A percentile compares a stretch with the other conserved stretches of the same genome.
Conservation (phyloP, 1,284 basidiomycete species). For the Irpex sp. region DNA sequence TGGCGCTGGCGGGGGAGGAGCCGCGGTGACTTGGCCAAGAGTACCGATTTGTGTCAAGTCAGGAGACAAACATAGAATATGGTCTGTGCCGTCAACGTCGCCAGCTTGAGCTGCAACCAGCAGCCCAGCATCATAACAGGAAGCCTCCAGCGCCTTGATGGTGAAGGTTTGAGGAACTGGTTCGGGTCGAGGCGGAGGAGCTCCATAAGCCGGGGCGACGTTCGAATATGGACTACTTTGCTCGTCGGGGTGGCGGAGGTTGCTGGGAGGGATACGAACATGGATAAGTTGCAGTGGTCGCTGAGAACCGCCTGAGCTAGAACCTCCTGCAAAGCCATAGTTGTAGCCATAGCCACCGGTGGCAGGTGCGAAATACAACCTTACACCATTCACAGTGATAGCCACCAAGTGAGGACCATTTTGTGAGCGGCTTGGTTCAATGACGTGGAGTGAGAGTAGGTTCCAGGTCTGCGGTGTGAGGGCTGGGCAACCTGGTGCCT, state of each 20-base stretch:
- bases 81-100: constrained; percentile 71
- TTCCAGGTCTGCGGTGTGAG: constrained; percentile 66
- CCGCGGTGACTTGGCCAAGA: constrained; percentile 52
- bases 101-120: constrained; percentile 66
- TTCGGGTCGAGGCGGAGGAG: constrained; percentile 40
- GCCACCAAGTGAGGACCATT: constrained; percentile 74
- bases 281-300: constrained; percentile 67
- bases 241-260: constrained; percentile 74
- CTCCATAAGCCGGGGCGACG: constrained; percentile 37
- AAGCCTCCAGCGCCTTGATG: constrained; percentile 49
- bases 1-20: constrained; percentile 32
- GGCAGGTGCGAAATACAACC: constrained; percentile 74
- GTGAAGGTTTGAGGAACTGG: constrained; percentile 49
- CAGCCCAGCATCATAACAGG: constrained; percentile 63
- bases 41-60: constrained; percentile 69
- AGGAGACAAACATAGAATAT: constrained; percentile 71
- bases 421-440: constrained; percentile 61
- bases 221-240: constrained; percentile 47
- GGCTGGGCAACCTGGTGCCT: constrained; percentile 68
- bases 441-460: constrained; percentile 61
- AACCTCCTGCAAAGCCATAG: constrained; percentile 39
- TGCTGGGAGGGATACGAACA: constrained; percentile 75
- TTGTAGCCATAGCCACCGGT: constrained; percentile 34
- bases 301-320: constrained; percentile 17
- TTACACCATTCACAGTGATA: constrained; percentile 73